Conservation (phyloP, 2,329 filamentous ascomycete species). For the Cercospora sojina region DNA sequence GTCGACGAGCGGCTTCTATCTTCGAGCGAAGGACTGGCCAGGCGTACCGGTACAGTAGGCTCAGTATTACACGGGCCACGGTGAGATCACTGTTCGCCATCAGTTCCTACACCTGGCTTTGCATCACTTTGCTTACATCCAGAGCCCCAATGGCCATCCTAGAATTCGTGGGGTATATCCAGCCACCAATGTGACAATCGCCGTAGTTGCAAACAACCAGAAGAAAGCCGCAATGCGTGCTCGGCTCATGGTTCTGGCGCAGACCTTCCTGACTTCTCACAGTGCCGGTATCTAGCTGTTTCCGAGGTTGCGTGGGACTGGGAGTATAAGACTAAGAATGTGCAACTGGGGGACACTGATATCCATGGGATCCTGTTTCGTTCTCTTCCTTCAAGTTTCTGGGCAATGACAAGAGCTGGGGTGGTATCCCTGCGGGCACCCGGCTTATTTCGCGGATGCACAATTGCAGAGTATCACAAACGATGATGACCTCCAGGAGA, state of each 20-base stretch:
- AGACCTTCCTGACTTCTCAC: background rate
- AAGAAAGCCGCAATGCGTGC: background rate
- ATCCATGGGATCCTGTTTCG: background rate
- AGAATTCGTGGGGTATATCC: background rate
- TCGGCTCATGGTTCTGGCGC: background rate
- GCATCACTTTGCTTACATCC: background rate
- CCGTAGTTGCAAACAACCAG: background rate
- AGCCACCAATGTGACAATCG: background rate
- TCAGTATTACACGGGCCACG: background rate
- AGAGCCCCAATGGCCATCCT: background rate
- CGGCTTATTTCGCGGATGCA: background rate
- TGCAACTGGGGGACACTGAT: background rate
- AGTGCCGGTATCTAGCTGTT: background rate
- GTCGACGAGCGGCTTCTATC: background rate
- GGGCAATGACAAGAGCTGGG: background rate
- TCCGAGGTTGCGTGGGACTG: background rate
- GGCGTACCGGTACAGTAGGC: background rate
- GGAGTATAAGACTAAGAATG: background rate
- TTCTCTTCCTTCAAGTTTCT: background rate
- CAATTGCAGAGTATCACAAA: background rate
- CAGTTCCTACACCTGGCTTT: background rate
- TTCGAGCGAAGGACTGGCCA: background rate
- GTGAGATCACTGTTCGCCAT: background rate
- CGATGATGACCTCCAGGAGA: background rate
- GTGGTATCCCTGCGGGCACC: background rate